Conservation (phyloP, 306 rosid genomes). For the Prunus kanzakura region DNA sequence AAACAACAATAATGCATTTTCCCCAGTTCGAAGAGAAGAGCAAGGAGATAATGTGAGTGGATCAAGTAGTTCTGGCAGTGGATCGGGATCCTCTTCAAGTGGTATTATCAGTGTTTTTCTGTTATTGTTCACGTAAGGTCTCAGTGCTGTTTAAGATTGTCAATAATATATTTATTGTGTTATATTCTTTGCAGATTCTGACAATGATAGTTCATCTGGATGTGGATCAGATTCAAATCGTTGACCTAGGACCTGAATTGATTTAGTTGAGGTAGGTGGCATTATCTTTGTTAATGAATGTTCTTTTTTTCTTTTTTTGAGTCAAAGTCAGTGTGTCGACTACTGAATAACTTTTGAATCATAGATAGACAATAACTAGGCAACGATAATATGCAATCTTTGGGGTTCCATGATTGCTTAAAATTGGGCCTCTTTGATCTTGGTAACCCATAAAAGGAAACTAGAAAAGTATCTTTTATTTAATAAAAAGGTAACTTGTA, state of each 20-base stretch:
- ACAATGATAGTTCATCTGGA: conserved; percentile 59
- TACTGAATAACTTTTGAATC: neutral
- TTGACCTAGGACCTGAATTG: conserved; percentile 45
- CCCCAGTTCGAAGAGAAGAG: conserved; percentile 39
- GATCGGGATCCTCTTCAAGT: conserved; percentile 52
- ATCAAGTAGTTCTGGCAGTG: conserved; percentile 68
- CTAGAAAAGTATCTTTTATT: neutral
- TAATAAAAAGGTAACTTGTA: neutral
- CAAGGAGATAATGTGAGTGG: conserved; percentile 43
- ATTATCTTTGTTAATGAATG: neutral
- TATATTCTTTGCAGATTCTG: conserved; percentile 59
- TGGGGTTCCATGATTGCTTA: neutral
- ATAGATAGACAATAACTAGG: neutral
- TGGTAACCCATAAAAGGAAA: neutral
- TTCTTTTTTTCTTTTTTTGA: conserved; percentile 5
- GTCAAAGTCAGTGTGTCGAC: neutral
- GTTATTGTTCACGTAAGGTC: neutral
- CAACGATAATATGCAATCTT: neutral
- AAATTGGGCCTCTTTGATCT: neutral
- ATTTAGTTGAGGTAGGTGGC: conserved; percentile 7
- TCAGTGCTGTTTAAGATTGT: conserved; percentile 3
- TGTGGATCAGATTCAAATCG: conserved; percentile 64
- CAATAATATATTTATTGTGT: neutral
- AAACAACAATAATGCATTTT: conserved; percentile 28
- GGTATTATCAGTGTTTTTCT: conserved; percentile 5